These are phyloP conservation scores for Anthoceros angustus DNA, from an alignment of 225 moss, liverwort and hornwort genomes.

Conservation along the genomic window DNA sequence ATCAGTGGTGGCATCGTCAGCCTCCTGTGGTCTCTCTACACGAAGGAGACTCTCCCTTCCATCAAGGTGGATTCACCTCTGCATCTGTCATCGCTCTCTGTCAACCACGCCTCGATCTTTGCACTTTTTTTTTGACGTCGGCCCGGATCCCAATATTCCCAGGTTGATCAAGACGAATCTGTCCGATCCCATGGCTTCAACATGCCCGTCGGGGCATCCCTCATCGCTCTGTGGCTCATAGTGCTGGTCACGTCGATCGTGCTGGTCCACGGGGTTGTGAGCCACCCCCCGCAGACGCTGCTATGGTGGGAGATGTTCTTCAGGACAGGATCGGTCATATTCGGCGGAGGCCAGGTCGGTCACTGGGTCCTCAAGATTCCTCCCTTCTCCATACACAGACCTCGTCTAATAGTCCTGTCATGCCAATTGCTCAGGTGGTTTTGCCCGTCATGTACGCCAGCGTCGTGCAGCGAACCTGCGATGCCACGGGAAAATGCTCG, in stretches of 20 bases:
- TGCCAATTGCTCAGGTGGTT: slow-evolving; percentile 20
- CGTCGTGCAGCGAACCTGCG: slow-evolving; percentile 34
- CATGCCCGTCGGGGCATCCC: slow-evolving; percentile 17
- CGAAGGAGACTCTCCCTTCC: slow-evolving; percentile 16
- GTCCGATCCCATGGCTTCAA: slow-evolving; percentile 33
- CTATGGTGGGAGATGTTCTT: slow-evolving; percentile 59
- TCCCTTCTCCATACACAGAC: background rate
- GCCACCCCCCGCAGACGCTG: slow-evolving; percentile 14
- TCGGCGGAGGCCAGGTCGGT: slow-evolving; percentile 31
- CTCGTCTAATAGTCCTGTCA: background rate
- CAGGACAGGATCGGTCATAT: slow-evolving; percentile 41
- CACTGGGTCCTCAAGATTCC: no score
- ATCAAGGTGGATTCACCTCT: slow-evolving; percentile 8
- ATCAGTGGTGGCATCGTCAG: slow-evolving; percentile 26
- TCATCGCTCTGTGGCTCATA: slow-evolving; percentile 25
- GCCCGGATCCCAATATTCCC: background rate
- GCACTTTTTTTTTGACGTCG: background rate
- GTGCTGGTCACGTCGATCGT: slow-evolving; percentile 29
- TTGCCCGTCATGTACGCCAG: slow-evolving; percentile 37
- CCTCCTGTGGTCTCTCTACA: slow-evolving; percentile 26
- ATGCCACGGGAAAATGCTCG: slow-evolving; percentile 14
- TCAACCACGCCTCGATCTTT: background rate
- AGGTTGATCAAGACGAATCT: slow-evolving; percentile 17
- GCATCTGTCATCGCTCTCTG: background rate
- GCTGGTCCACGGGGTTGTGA: slow-evolving; percentile 10